Base-by-base conservation (phyloP, 2,329 filamentous ascomycete species). In the Colletotrichum destructivum region DNA sequence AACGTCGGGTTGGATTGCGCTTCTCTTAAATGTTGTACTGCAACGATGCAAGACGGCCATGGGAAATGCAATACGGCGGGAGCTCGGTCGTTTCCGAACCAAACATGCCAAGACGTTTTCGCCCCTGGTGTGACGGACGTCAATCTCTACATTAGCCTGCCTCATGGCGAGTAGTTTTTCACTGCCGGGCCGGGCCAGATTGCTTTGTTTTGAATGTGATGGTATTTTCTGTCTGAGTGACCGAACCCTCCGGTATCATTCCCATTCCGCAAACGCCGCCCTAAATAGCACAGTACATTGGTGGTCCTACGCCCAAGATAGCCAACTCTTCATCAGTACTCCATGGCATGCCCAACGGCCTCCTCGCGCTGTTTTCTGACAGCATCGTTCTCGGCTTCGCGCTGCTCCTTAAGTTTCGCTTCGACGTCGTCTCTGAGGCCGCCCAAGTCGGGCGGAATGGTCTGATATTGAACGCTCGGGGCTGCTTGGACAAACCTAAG, bases 391-490 rank as follows among this genome's bases (percentile, higher is more conserved):
- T 83, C 86, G 68, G 91, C 89, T 64, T 91, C 88, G 18, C 84
- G 84, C 78, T 92, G 89, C 76, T 94, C 92, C 75, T 89, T 90
- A 60, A 94, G 81, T 74, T 88, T 84, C 65, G 89, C 87, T 77
- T 95, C 93, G 1, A 94, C 89, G 66, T 93, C 89, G 69, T 92
- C 89, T 74, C 93, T 85, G 13, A 93, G 86, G 52, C 87, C 90
- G 21, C 88, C 86, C 8, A 96, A 86, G 78, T 96, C 94, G 0
- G 93, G 92, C 12, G 94, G 94, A 64, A 98, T 93, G 55, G 90
- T 88, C 75, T 90, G 90, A 82, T 95, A 93, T 81, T 97, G 94
- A 38, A 97, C 94, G 77, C 94, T 97, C 0, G 96, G 96, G 9
- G 94, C 94, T 47, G 91, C 89, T 77, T 93, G 88, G 63, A 98